Evolutionary conservation across 78 protist species (phyloP).

Genomic region (Dictyostelium purpureum): DNA sequence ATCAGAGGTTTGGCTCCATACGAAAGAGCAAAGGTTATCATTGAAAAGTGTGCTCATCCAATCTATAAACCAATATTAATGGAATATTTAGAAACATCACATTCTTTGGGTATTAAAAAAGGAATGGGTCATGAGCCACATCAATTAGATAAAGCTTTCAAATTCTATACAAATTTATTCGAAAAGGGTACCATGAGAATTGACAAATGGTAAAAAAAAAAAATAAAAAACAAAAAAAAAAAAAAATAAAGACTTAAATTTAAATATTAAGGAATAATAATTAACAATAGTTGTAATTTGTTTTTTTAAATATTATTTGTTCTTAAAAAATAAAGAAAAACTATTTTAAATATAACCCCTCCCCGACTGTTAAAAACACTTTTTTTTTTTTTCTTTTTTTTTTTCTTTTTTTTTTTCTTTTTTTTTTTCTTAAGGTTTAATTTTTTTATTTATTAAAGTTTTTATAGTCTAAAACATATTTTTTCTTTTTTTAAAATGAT

Average conservation of each 20-base stretch:
- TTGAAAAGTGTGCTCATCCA: constrained; percentile 68
- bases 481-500: too few relatives aligned
- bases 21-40: constrained; percentile 45
- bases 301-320: too few relatives aligned
- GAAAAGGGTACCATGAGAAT: constrained; percentile 75
- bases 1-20: constrained; percentile 47
- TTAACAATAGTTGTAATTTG: too few relatives aligned
- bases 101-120: not conserved
- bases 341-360: too few relatives aligned
- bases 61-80: constrained; percentile 55
- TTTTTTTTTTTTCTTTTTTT: not conserved
- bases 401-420: not conserved
- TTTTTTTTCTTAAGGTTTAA: too few relatives aligned
- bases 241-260: too few relatives aligned
- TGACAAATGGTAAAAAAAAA: constrained; percentile 39
- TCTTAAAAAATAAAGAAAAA: too few relatives aligned
- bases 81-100: constrained; percentile 38
- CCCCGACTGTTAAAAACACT: not conserved
- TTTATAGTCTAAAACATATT: too few relatives aligned
- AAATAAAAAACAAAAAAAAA: too few relatives aligned
- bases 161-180: constrained; percentile 21
- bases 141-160: constrained; percentile 49
- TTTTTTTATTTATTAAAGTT: too few relatives aligned
- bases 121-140: constrained; percentile 56
- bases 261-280: not conserved